These are phyloP conservation scores for Filobasidium floriforme DNA, from an alignment of 768 basidiomycete genomes.

Conservation along the genomic window DNA sequence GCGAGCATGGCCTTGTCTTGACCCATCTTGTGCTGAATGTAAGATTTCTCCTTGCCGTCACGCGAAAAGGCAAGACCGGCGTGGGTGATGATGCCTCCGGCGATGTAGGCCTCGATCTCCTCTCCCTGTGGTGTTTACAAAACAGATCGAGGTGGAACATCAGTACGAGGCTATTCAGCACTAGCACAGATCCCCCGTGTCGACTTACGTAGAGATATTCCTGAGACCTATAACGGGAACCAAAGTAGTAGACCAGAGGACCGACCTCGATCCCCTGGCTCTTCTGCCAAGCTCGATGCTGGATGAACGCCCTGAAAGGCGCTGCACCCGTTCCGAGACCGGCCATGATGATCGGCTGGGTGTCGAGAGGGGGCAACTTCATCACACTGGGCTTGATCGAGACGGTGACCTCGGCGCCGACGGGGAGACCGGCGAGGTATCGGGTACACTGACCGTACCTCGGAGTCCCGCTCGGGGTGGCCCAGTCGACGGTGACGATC, in stretches of 20 bases:
- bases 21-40: conserved; percentile 98
- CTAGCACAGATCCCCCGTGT: conserved; percentile 3
- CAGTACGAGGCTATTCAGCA: not conserved
- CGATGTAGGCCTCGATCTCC: conserved; percentile 81
- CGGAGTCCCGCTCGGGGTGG: conserved; percentile 63
- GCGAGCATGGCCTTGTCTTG: conserved; percentile 75
- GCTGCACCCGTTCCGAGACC: conserved; percentile 94
- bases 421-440: conserved; percentile 73
- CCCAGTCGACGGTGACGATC: conserved; percentile 95
- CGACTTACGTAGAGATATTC: conserved; percentile 72
- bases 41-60: conserved; percentile 84
- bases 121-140: conserved; percentile 35
- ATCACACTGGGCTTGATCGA: conserved; percentile 98
- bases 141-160: conserved; percentile 4
- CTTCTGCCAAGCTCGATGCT: conserved; percentile 78
- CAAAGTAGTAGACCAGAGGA: conserved; percentile 96
- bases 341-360: conserved; percentile 94
- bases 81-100: conserved; percentile 72
- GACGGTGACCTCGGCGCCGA: conserved; percentile 89
- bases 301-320: conserved; percentile 98
- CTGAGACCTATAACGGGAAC: conserved; percentile 85
- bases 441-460: conserved; percentile 93
- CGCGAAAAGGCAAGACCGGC: conserved; percentile 95
- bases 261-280: conserved; percentile 72
- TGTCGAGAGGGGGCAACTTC: conserved; percentile 84